A percentile compares a stretch with the other conserved stretches of the same genome.
Conservation (phyloP, 2,329 filamentous ascomycete species). For the Lizonia empirigonia region DNA sequence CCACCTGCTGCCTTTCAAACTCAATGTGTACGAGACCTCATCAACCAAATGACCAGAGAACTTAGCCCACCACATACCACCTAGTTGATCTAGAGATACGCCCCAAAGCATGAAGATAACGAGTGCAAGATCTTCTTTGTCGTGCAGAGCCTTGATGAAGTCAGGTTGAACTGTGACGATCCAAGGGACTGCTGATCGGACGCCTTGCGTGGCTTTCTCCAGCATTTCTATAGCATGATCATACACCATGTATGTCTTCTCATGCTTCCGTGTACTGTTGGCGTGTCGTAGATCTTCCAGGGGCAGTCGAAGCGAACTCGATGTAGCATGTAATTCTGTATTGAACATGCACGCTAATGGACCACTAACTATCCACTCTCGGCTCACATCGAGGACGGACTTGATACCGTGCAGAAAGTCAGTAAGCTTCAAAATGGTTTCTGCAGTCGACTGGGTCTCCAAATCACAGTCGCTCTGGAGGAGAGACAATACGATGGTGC, state of each 20-base stretch:
- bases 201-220: neutral
- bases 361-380: no score
- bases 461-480: neutral
- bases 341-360: no score
- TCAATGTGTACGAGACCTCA: no score
- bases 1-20: no score
- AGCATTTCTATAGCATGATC: neutral
- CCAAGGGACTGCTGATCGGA: neutral
- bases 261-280: neutral
- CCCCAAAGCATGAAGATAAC: conserved; percentile 20
- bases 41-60: no score
- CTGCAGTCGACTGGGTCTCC: neutral
- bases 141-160: conserved; percentile 8
- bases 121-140: conserved; percentile 4
- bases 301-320: no score
- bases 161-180: neutral
- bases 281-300: no score
- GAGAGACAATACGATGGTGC: conserved; percentile 4
- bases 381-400: no score
- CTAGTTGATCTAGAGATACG: conserved; percentile 3
- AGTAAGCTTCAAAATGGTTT: no score
- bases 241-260: neutral
- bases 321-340: no score
- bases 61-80: conserved; percentile 19
- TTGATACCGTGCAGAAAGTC: no score